phyloP scores from a whole-genome alignment of 1,284 basidiomycete species.

The Hortiboletus rubellus region DNA sequence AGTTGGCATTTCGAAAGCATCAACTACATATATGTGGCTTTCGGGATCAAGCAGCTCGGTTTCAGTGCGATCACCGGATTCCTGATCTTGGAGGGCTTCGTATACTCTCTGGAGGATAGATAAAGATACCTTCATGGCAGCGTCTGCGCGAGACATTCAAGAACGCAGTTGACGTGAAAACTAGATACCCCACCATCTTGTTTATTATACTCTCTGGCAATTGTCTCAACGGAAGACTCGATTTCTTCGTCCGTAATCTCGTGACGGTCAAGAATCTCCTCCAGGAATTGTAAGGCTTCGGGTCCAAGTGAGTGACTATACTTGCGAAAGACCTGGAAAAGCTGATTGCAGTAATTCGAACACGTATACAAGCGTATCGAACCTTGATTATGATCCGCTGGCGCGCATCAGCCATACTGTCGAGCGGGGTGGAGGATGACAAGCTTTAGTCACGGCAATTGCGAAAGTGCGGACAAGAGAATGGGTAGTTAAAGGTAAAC shows the following conservation, averaged over 20 bases:
- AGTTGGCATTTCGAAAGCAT: constrained; percentile 93
- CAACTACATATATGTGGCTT: constrained; percentile 80
- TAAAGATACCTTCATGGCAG: constrained; percentile 76
- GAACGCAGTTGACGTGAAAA: constrained; percentile 12
- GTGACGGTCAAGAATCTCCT: constrained; percentile 65
- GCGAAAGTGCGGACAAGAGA: too few species aligned
- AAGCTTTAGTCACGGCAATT: background rate
- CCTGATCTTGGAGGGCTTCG: constrained; percentile 75
- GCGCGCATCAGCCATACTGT: constrained; percentile 42
- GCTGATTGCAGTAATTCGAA: background rate
- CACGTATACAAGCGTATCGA: constrained; percentile 1
- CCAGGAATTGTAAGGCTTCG: constrained; percentile 67
- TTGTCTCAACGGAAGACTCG: constrained; percentile 76
- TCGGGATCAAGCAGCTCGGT: constrained; percentile 80
- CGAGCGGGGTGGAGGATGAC: background rate
- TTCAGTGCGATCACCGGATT: constrained; percentile 52
- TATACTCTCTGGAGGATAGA: constrained; percentile 80
- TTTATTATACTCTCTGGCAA: constrained; percentile 88
- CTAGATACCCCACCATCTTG: constrained; percentile 70
- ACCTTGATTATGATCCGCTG: constrained; percentile 70
- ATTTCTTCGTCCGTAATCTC: constrained; percentile 72
- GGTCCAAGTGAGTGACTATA: constrained; percentile 82
- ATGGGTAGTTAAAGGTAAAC: too few species aligned
- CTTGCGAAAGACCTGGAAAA: constrained; percentile 70
- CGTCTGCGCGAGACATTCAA: constrained; percentile 48